Conservation (phyloP, 164 flowering plant species). For the Berberis vulgaris region DNA sequence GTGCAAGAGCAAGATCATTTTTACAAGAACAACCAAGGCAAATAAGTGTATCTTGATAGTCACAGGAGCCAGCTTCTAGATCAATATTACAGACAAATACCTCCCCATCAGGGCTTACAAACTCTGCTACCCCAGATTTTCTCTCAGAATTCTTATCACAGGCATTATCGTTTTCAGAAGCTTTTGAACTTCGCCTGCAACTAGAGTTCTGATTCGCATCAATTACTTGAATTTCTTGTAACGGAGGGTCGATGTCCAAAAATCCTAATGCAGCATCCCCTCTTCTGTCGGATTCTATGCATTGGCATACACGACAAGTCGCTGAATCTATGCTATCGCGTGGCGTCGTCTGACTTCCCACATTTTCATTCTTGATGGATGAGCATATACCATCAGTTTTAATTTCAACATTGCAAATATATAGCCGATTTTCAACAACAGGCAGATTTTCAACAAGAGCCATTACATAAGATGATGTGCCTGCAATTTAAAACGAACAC, state of each 20-base stretch:
- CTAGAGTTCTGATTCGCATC: conserved; percentile 21
- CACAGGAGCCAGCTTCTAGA: conserved; percentile 52
- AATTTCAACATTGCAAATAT: background rate
- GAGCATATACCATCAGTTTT: background rate
- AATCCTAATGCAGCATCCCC: conserved; percentile 76
- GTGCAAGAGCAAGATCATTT: conserved; percentile 78
- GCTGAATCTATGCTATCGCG: conserved; percentile 23
- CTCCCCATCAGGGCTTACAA: conserved; percentile 77
- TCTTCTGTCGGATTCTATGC: conserved; percentile 76
- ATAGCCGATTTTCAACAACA: background rate
- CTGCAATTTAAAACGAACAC: too few relatives aligned
- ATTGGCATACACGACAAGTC: conserved; percentile 90
- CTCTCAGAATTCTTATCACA: conserved; percentile 5
- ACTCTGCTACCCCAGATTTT: conserved; percentile 43
- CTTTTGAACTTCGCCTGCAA: conserved; percentile 8
- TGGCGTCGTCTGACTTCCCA: background rate
- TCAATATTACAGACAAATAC: conserved; percentile 69
- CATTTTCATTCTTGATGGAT: background rate
- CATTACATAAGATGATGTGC: too few relatives aligned
- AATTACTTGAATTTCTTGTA: conserved; percentile 17
- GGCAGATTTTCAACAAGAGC: background rate
- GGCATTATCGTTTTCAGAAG: background rate
- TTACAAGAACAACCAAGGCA: conserved; percentile 93
- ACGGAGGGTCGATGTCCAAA: conserved; percentile 54
- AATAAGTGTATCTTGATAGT: conserved; percentile 43